Base-by-base conservation (phyloP, 805 yeast species). In the Saccharomyces mikatae region DNA sequence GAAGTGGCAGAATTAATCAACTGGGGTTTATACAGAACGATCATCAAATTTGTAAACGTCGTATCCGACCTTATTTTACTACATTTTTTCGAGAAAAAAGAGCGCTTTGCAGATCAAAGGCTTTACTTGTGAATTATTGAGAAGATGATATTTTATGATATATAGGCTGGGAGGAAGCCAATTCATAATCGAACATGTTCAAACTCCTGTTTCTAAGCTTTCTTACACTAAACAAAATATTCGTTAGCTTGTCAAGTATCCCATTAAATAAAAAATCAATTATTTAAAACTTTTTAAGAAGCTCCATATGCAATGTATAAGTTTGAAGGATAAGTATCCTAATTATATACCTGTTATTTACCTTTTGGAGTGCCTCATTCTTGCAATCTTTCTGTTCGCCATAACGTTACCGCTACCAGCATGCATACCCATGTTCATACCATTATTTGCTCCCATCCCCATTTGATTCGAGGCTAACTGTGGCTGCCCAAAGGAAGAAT, bases 301-400 rank as follows among this genome's bases (percentile, higher is more conserved):
- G 11, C 8, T 36, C 10, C 22, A 17, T 36, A 36, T 36, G 44
- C 44, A 17, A 9, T 36, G 22, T 36, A 17, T 36, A 41, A 9
- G 30, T 41, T 24, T 24, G n/a, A 11, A 22, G 28, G 10, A 31
- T 6, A 30, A 30, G 14, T 17, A 14, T 29, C 31, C 6, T 28
- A 32, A n/a, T 17, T 47, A 44, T 14, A 47, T 41, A 48, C 31
- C 24, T 4, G 6, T 5, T 29, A 29, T n/a, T 36, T 53, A 59
- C 31, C 71, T 61, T 56, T 70, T 63, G 27, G 67, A 54, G 21
- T 57, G 60, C 55, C 70, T 62, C 70, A 67, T 67, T 51, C 71
- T 61, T 21, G 71, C 71, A 22, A 67, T 46, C 44, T 58, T 59
- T 50, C 71, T 65, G 22, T 48, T 48, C 17, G 49, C 49, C 27